Base-by-base conservation (phyloP, 805 yeast genomes). In the Zygoascus tannicola region DNA sequence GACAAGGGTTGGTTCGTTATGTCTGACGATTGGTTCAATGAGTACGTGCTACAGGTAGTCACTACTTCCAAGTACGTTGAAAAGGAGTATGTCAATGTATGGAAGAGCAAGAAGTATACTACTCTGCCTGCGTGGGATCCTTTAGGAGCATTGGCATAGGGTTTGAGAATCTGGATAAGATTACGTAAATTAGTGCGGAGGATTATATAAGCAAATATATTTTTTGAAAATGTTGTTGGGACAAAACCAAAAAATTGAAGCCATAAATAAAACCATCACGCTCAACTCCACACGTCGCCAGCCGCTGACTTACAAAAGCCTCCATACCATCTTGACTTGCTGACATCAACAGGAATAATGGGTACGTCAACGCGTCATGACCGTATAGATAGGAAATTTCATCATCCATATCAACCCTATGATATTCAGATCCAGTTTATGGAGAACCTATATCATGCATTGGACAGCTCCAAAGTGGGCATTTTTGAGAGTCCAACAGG, bases 401-500 rank as follows among this genome's bases (percentile, higher is more conserved):
- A 73, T 55, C 97, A 88, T 58, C 97, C 97, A 0, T 88, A 70
- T 57, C 56, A 61, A 38, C 97, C 97, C 0, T 88, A 88, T 59
- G 69, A 68, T 21, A 86, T 87, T 49, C 97, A 88, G 58, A 35
- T 72, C 19, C 74, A 80, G 47, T 72, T 88, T 51, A 88, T 88
- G 97, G 65, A 68, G 23, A 74, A 79, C 18, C 70, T 90, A n/a
- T 82, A 82, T 53, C 73, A 73, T 20, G 71, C 84, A 1, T 67
- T 88, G 15, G 67, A 68, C 3, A 47, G 60, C 10, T 60, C 69
- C 54, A 85, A 82, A 56, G 67, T 88, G 2, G 95, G 94, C 0
- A 68, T 88, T 1, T 80, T 88, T 55, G 97, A 88, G 58, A 81
- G 92, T 45, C 97, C 97, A 0, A 88, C 97, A 0, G 97, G 97